A percentile compares a stretch with the other conserved stretches of the same genome.
phyloP scores from a whole-genome alignment of 768 basidiomycete species.

The Suillus subalutaceus region DNA sequence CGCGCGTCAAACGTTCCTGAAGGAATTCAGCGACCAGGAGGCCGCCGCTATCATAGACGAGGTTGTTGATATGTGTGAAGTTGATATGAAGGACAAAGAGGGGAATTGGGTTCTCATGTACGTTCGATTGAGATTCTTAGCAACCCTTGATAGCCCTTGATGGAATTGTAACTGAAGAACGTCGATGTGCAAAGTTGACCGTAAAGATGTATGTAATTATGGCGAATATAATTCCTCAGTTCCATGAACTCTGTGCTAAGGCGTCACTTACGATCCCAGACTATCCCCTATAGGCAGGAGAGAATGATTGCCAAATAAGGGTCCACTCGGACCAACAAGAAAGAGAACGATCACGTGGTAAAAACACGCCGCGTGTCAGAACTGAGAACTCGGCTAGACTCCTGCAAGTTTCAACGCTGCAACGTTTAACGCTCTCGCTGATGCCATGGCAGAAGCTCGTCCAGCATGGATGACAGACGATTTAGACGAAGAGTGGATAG shows the following conservation, averaged over 20 bases:
- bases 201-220: not conserved
- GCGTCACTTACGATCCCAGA: not conserved
- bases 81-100: conserved; percentile 59
- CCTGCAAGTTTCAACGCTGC: not conserved
- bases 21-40: conserved; percentile 51
- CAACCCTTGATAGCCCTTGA: conserved; percentile 38
- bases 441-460: conserved; percentile 20
- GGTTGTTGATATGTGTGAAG: conserved; percentile 55
- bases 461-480: conserved; percentile 91
- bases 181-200: not conserved
- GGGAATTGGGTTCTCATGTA: conserved; percentile 78
- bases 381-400: not conserved
- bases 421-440: conserved; percentile 14
- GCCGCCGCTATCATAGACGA: conserved; percentile 63
- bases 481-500: conserved; percentile 90
- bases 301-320: conserved; percentile 22
- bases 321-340: conserved; percentile 21
- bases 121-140: conserved; percentile 65
- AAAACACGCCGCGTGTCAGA: not conserved
- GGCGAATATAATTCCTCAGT: not conserved
- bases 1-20: conserved; percentile 60
- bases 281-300: not conserved
- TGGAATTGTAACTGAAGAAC: not conserved
- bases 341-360: conserved; percentile 33
- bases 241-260: not conserved